Percentiles rank a stretch among this genome's conserved stretches.
Evolutionary conservation across 139 green algal species (phyloP).

Genomic region (Picochlorum sp.): DNA sequence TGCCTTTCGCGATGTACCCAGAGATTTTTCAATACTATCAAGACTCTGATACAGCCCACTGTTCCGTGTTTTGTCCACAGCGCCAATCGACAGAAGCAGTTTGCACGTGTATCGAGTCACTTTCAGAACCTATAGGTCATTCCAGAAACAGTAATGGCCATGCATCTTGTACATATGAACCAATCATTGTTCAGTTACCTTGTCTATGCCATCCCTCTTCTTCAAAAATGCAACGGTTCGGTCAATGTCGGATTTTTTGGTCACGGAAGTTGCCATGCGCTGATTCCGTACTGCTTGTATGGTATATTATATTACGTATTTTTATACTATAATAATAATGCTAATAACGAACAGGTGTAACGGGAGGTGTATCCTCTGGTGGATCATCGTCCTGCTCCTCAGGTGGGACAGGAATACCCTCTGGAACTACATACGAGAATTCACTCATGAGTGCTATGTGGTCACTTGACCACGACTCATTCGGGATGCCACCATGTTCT

Average conservation of each 20-base stretch:
- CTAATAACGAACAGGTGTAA: constrained; percentile 5
- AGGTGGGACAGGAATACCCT: background rate
- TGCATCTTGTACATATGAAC: background rate
- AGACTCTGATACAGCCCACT: background rate
- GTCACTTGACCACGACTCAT: constrained; percentile 77
- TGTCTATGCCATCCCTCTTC: constrained; percentile 77
- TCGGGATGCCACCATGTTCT: constrained; percentile 65
- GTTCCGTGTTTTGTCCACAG: background rate
- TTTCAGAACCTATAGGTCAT: constrained; percentile 37
- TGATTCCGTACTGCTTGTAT: background rate
- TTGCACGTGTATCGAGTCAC: constrained; percentile 61
- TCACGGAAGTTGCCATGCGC: background rate
- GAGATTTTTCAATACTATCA: background rate
- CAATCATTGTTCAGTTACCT: constrained; percentile 26
- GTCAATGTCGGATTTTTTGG: constrained; percentile 37
- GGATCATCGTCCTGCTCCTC: background rate
- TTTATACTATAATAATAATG: background rate
- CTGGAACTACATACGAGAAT: constrained; percentile 57
- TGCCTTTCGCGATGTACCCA: constrained; percentile 47
- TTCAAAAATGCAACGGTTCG: constrained; percentile 52
- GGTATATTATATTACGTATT: background rate
- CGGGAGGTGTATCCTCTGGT: background rate
- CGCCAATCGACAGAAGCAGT: constrained; percentile 19
- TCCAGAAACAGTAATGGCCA: background rate
- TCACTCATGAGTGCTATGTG: constrained; percentile 87